phyloP scores from a whole-genome alignment of 306 rosid genomes.

The Arachis hypogaea region DNA sequence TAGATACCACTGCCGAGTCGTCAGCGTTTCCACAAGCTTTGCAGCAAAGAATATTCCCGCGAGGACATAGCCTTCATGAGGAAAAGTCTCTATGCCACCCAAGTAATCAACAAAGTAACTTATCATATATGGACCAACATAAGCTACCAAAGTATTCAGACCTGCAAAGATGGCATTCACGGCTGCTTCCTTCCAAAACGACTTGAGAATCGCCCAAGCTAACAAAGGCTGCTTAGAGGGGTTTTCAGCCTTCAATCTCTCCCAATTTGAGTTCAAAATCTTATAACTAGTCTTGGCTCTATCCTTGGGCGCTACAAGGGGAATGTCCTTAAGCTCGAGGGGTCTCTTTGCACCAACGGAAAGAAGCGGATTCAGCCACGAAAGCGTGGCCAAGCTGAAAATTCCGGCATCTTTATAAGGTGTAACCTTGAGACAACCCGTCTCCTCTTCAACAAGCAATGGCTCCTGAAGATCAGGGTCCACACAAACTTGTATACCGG shows the following conservation, averaged over 20 bases:
- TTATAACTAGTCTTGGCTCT: conserved; percentile 74
- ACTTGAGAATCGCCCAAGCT: conserved; percentile 80
- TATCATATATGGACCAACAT: conserved; percentile 88
- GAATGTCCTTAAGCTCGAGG: conserved; percentile 91
- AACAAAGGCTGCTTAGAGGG: conserved; percentile 67
- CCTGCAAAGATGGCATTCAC: conserved; percentile 81
- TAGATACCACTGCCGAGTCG: conserved; percentile 87
- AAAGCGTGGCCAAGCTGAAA: conserved; percentile 78
- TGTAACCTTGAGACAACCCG: conserved; percentile 82
- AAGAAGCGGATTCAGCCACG: conserved; percentile 87
- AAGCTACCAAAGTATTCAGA: conserved; percentile 72
- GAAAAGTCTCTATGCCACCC: conserved; percentile 70
- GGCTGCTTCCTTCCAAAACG: conserved; percentile 91
- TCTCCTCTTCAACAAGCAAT: conserved; percentile 76
- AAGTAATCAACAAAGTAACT: conserved; percentile 88
- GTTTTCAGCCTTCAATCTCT: conserved; percentile 67
- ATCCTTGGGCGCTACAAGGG: conserved; percentile 81
- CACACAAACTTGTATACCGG: conserved; percentile 63
- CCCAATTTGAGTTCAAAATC: conserved; percentile 75
- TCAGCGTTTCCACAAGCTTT: conserved; percentile 84
- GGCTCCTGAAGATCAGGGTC: conserved; percentile 71
- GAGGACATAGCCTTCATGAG: conserved; percentile 75
- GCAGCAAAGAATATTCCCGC: conserved; percentile 76
- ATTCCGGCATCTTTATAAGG: conserved; percentile 85
- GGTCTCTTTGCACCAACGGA: conserved; percentile 87